Evolutionary conservation across 495 filamentous ascomycete species (phyloP).

Genomic region (Trichoderma parareesei): DNA sequence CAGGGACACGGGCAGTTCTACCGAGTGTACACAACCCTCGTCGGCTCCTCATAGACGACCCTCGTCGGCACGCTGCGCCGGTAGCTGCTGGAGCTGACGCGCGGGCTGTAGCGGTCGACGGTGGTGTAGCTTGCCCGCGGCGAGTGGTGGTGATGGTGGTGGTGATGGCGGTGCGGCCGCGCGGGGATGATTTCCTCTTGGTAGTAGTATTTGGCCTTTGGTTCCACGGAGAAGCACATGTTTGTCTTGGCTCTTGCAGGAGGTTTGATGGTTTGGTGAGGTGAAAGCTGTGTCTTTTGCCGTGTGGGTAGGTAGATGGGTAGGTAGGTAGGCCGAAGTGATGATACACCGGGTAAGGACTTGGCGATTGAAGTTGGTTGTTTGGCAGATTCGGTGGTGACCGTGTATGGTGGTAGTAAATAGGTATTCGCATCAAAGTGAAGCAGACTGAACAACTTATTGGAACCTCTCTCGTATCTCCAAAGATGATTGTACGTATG

Average conservation of each 20-base stretch:
- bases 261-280: too few species aligned
- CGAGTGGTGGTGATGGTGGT: constrained; percentile 27
- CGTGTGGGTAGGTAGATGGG: too few species aligned
- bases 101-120: constrained; percentile 21
- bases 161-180: constrained; percentile 21
- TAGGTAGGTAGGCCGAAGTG: too few species aligned
- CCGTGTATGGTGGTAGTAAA: too few species aligned
- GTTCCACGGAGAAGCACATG: constrained; percentile 36
- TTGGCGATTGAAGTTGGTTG: too few species aligned
- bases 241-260: constrained; percentile 6
- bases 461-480: too few species aligned
- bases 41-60: constrained; percentile 1
- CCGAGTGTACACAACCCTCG: not conserved
- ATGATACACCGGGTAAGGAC: too few species aligned
- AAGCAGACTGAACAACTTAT: too few species aligned
- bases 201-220: constrained; percentile 39
- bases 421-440: too few species aligned
- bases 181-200: constrained; percentile 40
- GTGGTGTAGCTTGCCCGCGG: constrained; percentile 16
- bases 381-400: too few species aligned
- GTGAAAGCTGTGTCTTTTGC: too few species aligned
- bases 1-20: not conserved
- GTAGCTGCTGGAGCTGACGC: constrained; percentile 28
- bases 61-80: constrained; percentile 11
- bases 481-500: too few species aligned